Evolutionary conservation across 2,329 filamentous ascomycete species (phyloP).

Genomic region (Pezicula radicicola): DNA sequence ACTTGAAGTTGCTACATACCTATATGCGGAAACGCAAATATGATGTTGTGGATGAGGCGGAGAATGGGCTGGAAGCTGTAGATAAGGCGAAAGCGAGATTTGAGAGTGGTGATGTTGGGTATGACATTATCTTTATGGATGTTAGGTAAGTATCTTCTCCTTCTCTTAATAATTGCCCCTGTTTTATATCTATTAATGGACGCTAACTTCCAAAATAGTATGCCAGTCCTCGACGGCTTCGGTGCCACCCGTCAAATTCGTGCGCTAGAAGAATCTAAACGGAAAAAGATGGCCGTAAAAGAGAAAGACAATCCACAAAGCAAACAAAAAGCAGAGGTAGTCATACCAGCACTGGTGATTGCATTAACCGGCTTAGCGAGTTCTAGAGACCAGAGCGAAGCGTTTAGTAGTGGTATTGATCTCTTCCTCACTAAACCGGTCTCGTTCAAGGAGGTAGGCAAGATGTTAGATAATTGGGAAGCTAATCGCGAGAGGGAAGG

Average conservation of each 20-base stretch:
- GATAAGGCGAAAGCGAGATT: conserved; percentile 33
- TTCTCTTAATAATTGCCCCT: too few species aligned
- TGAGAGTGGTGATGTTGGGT: conserved; percentile 27
- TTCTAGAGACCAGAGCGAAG: conserved; percentile 31
- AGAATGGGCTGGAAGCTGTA: conserved; percentile 46
- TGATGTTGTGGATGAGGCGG: conserved; percentile 36
- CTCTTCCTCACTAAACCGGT: conserved; percentile 37
- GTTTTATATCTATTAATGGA: too few species aligned
- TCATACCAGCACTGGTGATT: conserved; percentile 31
- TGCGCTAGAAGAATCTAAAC: conserved; percentile 35
- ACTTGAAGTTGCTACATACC: conserved; percentile 34
- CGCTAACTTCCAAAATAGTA: conserved; percentile 26
- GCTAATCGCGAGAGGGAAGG: conserved; percentile 23
- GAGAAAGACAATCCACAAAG: conserved; percentile 13
- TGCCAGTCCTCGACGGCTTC: conserved; percentile 53
- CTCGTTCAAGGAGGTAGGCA: conserved; percentile 36
- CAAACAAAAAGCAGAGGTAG: conserved; percentile 5
- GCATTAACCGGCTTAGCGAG: conserved; percentile 34
- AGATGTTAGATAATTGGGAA: conserved; percentile 34
- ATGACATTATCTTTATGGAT: conserved; percentile 46
- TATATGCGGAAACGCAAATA: conserved; percentile 36
- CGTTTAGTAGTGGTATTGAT: conserved; percentile 31
- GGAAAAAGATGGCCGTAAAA: conserved; percentile 20
- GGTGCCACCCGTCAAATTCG: conserved; percentile 47
- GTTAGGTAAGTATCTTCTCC: conserved; percentile 21